Conservation (phyloP, 495 filamentous ascomycete species). For the Aspergillus taichungensis region DNA sequence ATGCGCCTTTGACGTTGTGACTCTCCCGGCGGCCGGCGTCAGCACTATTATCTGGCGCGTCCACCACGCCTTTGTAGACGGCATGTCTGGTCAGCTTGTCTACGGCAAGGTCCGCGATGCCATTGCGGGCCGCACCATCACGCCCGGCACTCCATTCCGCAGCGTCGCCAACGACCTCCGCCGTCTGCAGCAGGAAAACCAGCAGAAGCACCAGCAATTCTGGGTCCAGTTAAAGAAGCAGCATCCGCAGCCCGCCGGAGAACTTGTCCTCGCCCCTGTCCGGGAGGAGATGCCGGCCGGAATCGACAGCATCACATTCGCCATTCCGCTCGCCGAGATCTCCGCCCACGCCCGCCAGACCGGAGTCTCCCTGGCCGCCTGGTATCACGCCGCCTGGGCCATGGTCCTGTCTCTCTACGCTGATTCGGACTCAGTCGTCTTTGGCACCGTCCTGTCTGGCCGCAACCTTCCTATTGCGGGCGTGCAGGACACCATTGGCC, state of each 20-base stretch:
- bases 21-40: background rate
- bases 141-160: background rate
- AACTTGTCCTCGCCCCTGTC: background rate
- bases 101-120: background rate
- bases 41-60: background rate
- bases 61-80: background rate
- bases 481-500: conserved; percentile 1
- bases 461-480: conserved; percentile 9
- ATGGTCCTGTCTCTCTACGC: conserved; percentile 34
- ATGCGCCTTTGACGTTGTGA: background rate
- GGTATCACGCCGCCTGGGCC: conserved; percentile 32
- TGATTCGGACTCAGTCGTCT: conserved; percentile 31
- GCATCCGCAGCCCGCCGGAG: background rate
- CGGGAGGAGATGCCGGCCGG: background rate
- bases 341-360: background rate
- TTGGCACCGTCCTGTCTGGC: conserved; percentile 30
- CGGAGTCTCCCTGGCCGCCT: background rate
- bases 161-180: background rate
- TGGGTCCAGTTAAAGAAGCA: background rate
- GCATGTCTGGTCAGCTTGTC: background rate
- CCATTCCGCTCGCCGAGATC: background rate
- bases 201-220: background rate
- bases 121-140: background rate
- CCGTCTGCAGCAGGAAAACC: background rate
- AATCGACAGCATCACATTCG: background rate